These are phyloP conservation scores for Candida silvatica DNA, from an alignment of 805 yeast species.

Conservation along the genomic window DNA sequence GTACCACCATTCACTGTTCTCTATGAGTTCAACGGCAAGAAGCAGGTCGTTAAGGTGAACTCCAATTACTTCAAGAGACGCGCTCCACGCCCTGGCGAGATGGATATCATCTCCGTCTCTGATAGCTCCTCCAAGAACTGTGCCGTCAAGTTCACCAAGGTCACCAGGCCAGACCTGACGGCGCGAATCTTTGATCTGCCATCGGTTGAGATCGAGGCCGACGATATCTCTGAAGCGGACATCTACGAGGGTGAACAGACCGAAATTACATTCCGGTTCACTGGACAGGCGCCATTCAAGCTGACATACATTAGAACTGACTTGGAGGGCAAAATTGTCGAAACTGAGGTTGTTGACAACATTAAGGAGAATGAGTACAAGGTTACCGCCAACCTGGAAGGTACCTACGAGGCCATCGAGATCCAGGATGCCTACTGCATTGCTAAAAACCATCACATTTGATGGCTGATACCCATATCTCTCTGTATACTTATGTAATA, in stretches of 20 bases:
- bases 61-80: slow-evolving; percentile 44
- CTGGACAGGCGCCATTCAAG: slow-evolving; percentile 87
- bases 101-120: slow-evolving; percentile 56
- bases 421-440: slow-evolving; percentile 79
- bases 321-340: slow-evolving; percentile 29
- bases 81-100: slow-evolving; percentile 76
- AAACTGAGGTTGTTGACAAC: slow-evolving; percentile 55
- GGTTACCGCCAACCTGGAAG: slow-evolving; percentile 76
- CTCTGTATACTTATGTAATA: background rate
- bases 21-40: slow-evolving; percentile 61
- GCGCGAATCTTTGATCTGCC: slow-evolving; percentile 40
- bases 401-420: slow-evolving; percentile 87
- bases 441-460: slow-evolving; percentile 25
- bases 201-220: slow-evolving; percentile 77
- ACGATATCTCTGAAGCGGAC: slow-evolving; percentile 67
- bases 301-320: slow-evolving; percentile 73
- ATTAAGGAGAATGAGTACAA: slow-evolving; percentile 63
- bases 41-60: slow-evolving; percentile 42
- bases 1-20: slow-evolving; percentile 69
- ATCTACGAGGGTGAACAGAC: slow-evolving; percentile 94
- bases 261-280: slow-evolving; percentile 72
- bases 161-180: slow-evolving; percentile 19
- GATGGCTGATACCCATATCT: too few species aligned
- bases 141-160: slow-evolving; percentile 40
- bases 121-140: slow-evolving; percentile 74